Base-by-base conservation (phyloP, 352 stramenopile genomes). In the Globisporangium recalcitrans region DNA sequence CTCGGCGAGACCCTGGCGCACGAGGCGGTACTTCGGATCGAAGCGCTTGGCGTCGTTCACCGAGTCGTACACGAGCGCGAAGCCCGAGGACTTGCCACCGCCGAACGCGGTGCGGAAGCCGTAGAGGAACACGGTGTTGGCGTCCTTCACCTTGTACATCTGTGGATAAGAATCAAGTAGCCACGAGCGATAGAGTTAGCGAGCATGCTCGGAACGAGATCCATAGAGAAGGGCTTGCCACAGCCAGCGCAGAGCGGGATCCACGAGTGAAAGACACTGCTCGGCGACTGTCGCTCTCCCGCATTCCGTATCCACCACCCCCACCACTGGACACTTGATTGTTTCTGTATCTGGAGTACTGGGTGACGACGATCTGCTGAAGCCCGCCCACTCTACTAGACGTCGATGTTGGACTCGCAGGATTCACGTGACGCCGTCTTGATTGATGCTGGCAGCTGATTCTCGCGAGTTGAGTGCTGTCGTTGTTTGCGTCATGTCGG, bases 1-100 rank as follows among this genome's bases (percentile, higher is more conserved):
- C 62, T 98, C 88, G 42, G 82, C 72, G 60, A 95, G 79, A 65
- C 87, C 87, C 74, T 95, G 85, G 70, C 90, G 92, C 49, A 99
- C 85, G 60, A 99, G 82, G 71, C 96, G 87, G 88, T 99, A 96
- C 85, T 99, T 99, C 48, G 97, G 97, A 79, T 99, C 97, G 75
- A 98, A 99, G 71, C 98, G 98, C 76, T 98, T 98, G 63, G 96
- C 90, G 64, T 97, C 95, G 72, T 99, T 98, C 65, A 99, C 80
- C 60, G 86, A 97, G 84, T 99, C 97, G 81, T 99, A 99, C 77
- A 99, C 98, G 56, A 99, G 85, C 72, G 94, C 98, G 73, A 99
- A 99, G 68, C 97, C 97, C 55, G 97, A 98, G 69, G 78, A 96
- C 82, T 98, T 98, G 72, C 97, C 97, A 68, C 97, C 97, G 68